A percentile compares a stretch with the other conserved stretches of the same genome.
Evolutionary conservation across 805 yeast species (phyloP).

Genomic region (Wickerhamiella shivajii): DNA sequence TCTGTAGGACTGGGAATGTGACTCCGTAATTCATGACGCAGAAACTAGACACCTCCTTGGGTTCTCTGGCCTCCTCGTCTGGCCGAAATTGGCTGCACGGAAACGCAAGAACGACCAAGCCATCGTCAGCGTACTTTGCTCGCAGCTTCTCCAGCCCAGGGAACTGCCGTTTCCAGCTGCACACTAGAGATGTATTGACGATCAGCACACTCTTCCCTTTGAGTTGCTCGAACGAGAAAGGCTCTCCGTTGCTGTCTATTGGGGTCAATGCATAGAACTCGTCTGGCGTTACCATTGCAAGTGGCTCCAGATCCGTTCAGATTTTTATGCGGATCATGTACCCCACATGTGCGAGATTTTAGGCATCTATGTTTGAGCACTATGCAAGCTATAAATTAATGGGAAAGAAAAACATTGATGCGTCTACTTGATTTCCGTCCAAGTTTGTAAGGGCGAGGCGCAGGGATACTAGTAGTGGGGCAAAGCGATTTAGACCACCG

Average conservation of each 20-base stretch:
- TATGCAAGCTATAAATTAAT: no score
- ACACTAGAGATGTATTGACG: slow-evolving; percentile 84
- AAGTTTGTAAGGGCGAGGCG: no score
- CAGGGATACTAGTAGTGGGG: no score
- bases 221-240: slow-evolving; percentile 42
- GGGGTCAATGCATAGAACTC: slow-evolving; percentile 61
- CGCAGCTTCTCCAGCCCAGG: slow-evolving; percentile 53
- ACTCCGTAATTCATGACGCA: slow-evolving; percentile 79
- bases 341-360: no score
- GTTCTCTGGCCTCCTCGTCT: slow-evolving; percentile 58
- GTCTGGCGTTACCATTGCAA: no score
- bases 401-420: slow-evolving; percentile 2
- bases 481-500: no score
- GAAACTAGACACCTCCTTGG: slow-evolving; percentile 54
- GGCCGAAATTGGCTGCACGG: slow-evolving; percentile 89
- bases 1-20: slow-evolving; percentile 73
- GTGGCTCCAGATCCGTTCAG: no score
- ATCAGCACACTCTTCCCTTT: slow-evolving; percentile 70
- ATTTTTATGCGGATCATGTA: no score
- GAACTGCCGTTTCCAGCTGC: slow-evolving; percentile 66
- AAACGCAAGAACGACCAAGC: slow-evolving; percentile 60
- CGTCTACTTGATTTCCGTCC: no score
- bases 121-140: slow-evolving; percentile 45
- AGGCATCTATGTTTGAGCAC: no score
- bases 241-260: slow-evolving; percentile 42